Percentiles rank a stretch among this genome's conserved stretches.
Conservation (phyloP, 2,329 filamentous ascomycete species). For the Magnaporthales sp. region DNA sequence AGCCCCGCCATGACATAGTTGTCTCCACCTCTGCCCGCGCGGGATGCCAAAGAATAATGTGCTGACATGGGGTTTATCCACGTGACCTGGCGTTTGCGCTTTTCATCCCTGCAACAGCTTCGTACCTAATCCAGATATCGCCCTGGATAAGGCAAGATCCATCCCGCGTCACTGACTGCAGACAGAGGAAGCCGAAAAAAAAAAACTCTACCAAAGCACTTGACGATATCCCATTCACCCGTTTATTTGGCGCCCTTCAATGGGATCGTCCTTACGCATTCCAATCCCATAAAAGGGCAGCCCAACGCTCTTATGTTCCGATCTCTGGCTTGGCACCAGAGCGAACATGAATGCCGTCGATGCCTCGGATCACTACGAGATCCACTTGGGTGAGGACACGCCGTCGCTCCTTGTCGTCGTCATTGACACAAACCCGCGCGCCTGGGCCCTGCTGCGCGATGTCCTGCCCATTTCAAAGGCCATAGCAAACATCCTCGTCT, state of each 20-base stretch:
- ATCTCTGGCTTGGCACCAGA: background rate
- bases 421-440: constrained; percentile 92
- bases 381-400: constrained; percentile 42
- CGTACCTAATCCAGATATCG: background rate
- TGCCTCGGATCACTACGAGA: constrained; percentile 52
- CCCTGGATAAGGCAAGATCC: background rate
- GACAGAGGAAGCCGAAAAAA: background rate
- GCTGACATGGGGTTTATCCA: background rate
- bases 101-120: background rate
- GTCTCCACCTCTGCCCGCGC: background rate
- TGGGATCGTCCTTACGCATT: background rate
- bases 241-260: background rate
- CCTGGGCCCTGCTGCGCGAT: constrained; percentile 68
- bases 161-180: background rate
- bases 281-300: background rate
- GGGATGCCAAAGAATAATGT: background rate
- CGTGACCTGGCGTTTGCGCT: background rate
- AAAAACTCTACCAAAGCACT: background rate
- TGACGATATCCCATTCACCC: background rate
- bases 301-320: constrained; percentile 3
- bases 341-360: constrained; percentile 45
- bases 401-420: constrained; percentile 86
- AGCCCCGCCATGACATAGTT: background rate
- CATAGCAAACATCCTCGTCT: constrained; percentile 83
- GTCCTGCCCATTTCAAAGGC: constrained; percentile 75